These are phyloP conservation scores for Phytophthora palmivora DNA, from an alignment of 352 stramenopile species.

Conservation along the genomic window DNA sequence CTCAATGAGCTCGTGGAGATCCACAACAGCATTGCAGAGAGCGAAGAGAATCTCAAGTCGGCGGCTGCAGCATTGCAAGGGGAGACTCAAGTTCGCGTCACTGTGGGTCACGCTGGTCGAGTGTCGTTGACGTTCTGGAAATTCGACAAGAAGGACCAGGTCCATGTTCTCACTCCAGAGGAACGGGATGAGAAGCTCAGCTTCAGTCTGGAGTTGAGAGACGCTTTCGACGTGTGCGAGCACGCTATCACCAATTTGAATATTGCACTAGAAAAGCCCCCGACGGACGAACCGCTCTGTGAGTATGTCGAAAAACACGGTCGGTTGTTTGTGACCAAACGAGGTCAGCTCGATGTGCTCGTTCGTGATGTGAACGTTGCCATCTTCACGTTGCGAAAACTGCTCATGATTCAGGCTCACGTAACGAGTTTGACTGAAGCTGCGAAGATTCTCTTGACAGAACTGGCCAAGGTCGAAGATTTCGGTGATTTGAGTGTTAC, in stretches of 20 bases:
- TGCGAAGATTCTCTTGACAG: constrained; percentile 49
- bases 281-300: constrained; percentile 34
- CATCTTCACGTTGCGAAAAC: constrained; percentile 45
- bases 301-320: constrained; percentile 47
- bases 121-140: constrained; percentile 48
- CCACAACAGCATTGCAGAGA: constrained; percentile 60
- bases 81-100: constrained; percentile 51
- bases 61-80: constrained; percentile 55
- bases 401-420: constrained; percentile 47
- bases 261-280: constrained; percentile 40
- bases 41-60: constrained; percentile 61
- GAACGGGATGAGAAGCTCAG: constrained; percentile 32
- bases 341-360: constrained; percentile 28
- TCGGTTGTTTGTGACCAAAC: constrained; percentile 35
- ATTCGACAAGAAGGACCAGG: constrained; percentile 55
- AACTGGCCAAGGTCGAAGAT: constrained; percentile 57
- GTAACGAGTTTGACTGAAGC: constrained; percentile 41
- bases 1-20: constrained; percentile 38
- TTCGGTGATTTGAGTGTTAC: constrained; percentile 38
- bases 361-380: constrained; percentile 32
- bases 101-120: constrained; percentile 26
- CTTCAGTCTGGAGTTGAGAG: constrained; percentile 18
- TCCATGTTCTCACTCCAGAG: constrained; percentile 35
- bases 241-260: constrained; percentile 40
- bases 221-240: constrained; percentile 20